Evolutionary conservation across 345 rosid species (phyloP), one percentile per base, ranked within the genome.

Genomic region (Aquilaria sinensis): DNA sequence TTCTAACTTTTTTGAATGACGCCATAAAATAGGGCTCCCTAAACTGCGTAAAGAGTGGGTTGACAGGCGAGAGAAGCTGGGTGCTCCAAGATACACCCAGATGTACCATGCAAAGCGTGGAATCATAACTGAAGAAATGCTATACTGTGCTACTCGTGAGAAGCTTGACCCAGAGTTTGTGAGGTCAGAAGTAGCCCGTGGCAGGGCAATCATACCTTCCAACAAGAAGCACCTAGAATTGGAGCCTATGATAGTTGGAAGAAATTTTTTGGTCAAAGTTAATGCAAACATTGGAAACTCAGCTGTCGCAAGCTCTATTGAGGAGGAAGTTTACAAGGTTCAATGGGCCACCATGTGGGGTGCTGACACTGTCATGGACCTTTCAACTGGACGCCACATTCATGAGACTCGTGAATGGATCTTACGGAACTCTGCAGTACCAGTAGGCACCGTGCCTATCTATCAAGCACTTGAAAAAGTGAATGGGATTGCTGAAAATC

Each of bases 261-360:
- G 99, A 49, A 91, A 95, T 9, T 95, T 95, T 65, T 75, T 95
- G 83, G 99, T 95, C 31, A 91, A 95, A 78, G 96, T 95, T 23
- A 89, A 95, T 81, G 99, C 99, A 11, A 95, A 95, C 59, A 95
- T 95, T 29, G 99, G 98, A 61, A 95, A 95, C 72, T 95, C 96
- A 2, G 94, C 88, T 71, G 96, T 91, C 61, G 99, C 87, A 3
- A 91, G 99, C 72, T 91, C 98, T 37, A 91, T 95, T 2, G 96
- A 95, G 80, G 99, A 95, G 61, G 99, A 95, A 78, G 98, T 95
- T 49, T 91, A 91, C 56, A 95, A 95, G 79, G 96, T 91, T 71
- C 98, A 87, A n/a, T 95, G 99, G 99, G 99, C 99, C 37, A 95
- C 96, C 14, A 89, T 88, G 96, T 91, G 99, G 96, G 96, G 99